These are phyloP conservation scores for Pleurozium schreberi DNA, from an alignment of 225 moss, liverwort and hornwort genomes.

Conservation along the genomic window DNA sequence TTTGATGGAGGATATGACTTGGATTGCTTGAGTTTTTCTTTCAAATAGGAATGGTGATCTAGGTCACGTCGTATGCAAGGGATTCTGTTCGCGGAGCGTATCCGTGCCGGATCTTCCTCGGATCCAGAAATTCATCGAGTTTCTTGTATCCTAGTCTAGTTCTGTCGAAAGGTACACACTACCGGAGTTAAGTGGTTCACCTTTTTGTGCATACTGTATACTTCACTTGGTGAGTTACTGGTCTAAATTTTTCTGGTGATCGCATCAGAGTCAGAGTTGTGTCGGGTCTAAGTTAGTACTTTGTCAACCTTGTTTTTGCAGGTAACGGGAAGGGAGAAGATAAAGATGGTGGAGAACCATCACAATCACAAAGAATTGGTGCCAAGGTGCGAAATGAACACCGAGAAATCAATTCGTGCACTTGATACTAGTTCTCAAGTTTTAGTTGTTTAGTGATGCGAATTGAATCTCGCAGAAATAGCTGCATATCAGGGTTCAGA, in stretches of 20 bases:
- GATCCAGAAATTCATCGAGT: background rate
- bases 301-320: background rate
- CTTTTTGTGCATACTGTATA: background rate
- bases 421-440: background rate
- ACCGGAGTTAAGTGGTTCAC: background rate
- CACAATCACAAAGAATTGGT: conserved; percentile 9
- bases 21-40: background rate
- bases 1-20: background rate
- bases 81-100: background rate
- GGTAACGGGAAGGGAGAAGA: conserved; percentile 26
- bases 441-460: background rate
- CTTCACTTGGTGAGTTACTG: background rate
- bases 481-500: background rate
- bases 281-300: background rate
- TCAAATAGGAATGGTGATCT: background rate
- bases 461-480: background rate
- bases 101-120: background rate
- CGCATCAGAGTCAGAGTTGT: background rate
- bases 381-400: conserved; percentile 6
- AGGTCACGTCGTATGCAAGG: background rate
- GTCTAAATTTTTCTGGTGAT: background rate
- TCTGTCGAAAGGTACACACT: background rate
- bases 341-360: conserved; percentile 28
- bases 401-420: background rate
- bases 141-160: background rate